phyloP scores from a whole-genome alignment of 164 flowering plant species.

The Kalanchoe fedtschenkoi region DNA sequence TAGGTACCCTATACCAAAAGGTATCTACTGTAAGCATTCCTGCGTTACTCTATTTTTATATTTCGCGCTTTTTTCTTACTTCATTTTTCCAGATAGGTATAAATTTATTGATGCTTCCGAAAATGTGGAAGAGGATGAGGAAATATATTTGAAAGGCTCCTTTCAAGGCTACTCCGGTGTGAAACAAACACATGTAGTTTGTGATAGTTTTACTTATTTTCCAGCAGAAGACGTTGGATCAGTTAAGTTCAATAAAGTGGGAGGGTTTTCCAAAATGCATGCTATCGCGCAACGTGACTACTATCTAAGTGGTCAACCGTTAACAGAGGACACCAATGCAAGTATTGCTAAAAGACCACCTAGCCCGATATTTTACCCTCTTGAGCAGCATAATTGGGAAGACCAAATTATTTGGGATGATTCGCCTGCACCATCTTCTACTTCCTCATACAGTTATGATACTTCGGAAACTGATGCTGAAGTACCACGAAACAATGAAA shows the following conservation, averaged over 20 bases:
- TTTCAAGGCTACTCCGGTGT: slow-evolving; percentile 19
- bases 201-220: slow-evolving; percentile 15
- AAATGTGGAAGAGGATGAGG: slow-evolving; percentile 85
- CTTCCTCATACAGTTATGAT: slow-evolving; percentile 30
- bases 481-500: slow-evolving; percentile 17
- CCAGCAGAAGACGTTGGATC: slow-evolving; percentile 21
- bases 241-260: slow-evolving; percentile 18
- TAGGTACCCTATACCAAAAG: slow-evolving; percentile 41
- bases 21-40: slow-evolving; percentile 17
- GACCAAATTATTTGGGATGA: slow-evolving; percentile 66
- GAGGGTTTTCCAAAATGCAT: slow-evolving; percentile 12
- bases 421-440: slow-evolving; percentile 34
- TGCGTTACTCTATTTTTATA: neutral
- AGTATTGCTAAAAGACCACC: slow-evolving; percentile 22
- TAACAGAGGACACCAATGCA: slow-evolving; percentile 46
- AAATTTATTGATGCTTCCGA: slow-evolving; percentile 34
- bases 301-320: slow-evolving; percentile 22
- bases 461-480: slow-evolving; percentile 40
- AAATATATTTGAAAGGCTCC: slow-evolving; percentile 43
- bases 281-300: slow-evolving; percentile 24
- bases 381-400: slow-evolving; percentile 92
- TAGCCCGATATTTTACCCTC: slow-evolving; percentile 43
- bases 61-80: neutral
- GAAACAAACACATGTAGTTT: slow-evolving; percentile 14
- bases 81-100: slow-evolving; percentile 41